A percentile compares a stretch with the other conserved stretches of the same genome.
Conservation (phyloP, 345 rosid genomes). For the Excoecaria cochinchinensis region DNA sequence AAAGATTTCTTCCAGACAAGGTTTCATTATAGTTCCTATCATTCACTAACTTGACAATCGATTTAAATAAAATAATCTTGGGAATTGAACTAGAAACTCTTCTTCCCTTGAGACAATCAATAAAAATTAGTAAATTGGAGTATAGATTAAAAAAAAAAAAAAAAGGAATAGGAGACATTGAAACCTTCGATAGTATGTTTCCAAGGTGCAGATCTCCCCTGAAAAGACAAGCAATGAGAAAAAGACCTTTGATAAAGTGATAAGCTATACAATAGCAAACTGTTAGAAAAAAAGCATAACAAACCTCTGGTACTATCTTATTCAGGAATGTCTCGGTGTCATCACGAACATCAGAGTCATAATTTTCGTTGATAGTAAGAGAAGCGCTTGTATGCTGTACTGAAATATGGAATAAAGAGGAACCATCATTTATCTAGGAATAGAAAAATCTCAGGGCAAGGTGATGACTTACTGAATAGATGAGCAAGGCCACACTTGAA, state of each 20-base stretch:
- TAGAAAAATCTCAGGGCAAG: not conserved
- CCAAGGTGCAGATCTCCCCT: constrained; percentile 97
- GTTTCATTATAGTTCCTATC: not conserved
- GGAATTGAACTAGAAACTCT: not conserved
- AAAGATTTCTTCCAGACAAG: not conserved
- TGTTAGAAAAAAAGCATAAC: not conserved
- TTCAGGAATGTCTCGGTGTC: constrained; percentile 96
- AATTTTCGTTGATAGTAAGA: constrained; percentile 92
- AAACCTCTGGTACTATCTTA: constrained; percentile 87
- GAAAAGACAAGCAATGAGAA: constrained; percentile 16
- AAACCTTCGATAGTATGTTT: constrained; percentile 90
- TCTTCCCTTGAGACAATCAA: not conserved
- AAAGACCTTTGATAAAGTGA: not conserved
- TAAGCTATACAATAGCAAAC: not conserved
- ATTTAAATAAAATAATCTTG: not conserved
- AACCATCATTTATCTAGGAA: not conserved
- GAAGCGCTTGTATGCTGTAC: constrained; percentile 98
- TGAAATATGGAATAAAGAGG: constrained; percentile 15
- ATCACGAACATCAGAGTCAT: constrained; percentile 85
- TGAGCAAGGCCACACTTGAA: constrained; percentile 93
- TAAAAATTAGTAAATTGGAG: not conserved
- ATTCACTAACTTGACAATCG: not conserved
- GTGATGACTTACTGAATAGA: constrained; percentile 62
- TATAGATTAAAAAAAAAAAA: not conserved
- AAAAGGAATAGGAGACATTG: not conserved